Base-by-base conservation (phyloP, 75 land plant species). In the Azolla pinnata region DNA sequence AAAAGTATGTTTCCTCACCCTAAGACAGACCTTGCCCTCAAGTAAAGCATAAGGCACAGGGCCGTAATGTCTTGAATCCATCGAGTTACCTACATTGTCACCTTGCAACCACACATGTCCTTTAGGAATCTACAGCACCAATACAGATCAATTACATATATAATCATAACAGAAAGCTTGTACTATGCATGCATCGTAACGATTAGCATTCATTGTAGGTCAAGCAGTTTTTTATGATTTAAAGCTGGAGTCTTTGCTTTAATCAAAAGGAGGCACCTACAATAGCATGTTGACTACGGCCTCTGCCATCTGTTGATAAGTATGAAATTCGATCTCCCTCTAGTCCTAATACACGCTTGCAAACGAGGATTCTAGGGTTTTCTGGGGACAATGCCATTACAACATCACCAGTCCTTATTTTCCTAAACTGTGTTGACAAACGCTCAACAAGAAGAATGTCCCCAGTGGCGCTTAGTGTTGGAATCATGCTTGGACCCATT, bases 41-140 rank as follows among this genome's bases (percentile, higher is more conserved):
- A 91, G 26, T 32, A 92, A 73, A 0, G 77, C 86, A 69, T 66
- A 74, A 26, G 97, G 96, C 57, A 88, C 75, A 20, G 97, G 67
- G 17, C 97, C 97, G 57, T 77, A 92, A 44, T 80, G 47, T 53
- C 97, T 66, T 0, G 97, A 92, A 74, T 92, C 97, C 0, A 51
- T 75, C 7, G 96, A 88, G 9, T 59, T 62, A 47, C 76, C 71
- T 1, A 70, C 51, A 55, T 87, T 87, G 66, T 92, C 97, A 18
- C 97, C 97, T 64, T 85, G 83, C 26, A 92, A 35, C 95, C 95
- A 92, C 45, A 88, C 86, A 68, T 92, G 97, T 27, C 95, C 97
- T 67, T 85, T 83, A 1, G 97, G 97, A 16, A 91, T 83, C 97
- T 91, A 52, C 29, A 57, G 19, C 20, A 51, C 28, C n/a, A 61